phyloP scores from a whole-genome alignment of 2,329 filamentous ascomycete genomes.

The Didymella segeticola region DNA sequence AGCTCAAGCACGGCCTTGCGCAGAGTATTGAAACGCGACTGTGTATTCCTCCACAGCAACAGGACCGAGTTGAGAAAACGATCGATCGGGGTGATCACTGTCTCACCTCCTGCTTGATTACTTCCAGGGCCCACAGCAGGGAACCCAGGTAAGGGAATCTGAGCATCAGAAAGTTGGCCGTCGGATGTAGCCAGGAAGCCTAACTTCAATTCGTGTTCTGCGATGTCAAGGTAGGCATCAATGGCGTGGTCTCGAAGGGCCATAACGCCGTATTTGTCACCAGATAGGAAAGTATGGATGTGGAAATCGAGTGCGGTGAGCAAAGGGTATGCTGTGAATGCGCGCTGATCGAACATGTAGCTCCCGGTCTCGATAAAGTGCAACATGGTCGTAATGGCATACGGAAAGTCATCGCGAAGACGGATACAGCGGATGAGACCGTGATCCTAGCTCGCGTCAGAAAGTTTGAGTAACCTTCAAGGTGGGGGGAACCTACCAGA shows the following conservation, averaged over 20 bases:
- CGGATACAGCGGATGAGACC: conserved; percentile 16
- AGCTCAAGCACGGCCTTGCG: conserved; percentile 24
- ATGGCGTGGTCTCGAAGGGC: conserved; percentile 20
- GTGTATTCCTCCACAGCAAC: conserved; percentile 33
- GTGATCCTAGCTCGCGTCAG: background rate
- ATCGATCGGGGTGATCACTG: conserved; percentile 1
- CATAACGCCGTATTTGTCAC: conserved; percentile 28
- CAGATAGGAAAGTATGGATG: conserved; percentile 33
- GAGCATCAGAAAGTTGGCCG: background rate
- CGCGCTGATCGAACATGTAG: conserved; percentile 26
- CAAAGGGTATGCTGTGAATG: conserved; percentile 15
- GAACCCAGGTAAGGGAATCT: background rate
- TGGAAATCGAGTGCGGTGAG: conserved; percentile 35
- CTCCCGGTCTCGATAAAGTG: conserved; percentile 26
- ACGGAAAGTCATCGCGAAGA: conserved; percentile 31
- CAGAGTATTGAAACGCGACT: conserved; percentile 19
- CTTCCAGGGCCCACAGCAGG: background rate
- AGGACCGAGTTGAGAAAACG: conserved; percentile 31
- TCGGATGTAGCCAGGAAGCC: background rate
- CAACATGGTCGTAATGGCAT: conserved; percentile 26
- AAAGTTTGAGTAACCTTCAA: background rate
- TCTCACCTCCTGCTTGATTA: background rate
- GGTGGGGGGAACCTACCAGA: conserved; percentile 1
- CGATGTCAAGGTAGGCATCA: conserved; percentile 21
- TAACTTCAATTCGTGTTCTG: conserved; percentile 12